Evolutionary conservation across 305 asterid species (phyloP), one percentile per base, ranked within the genome.

Genomic region (Vinca major): DNA sequence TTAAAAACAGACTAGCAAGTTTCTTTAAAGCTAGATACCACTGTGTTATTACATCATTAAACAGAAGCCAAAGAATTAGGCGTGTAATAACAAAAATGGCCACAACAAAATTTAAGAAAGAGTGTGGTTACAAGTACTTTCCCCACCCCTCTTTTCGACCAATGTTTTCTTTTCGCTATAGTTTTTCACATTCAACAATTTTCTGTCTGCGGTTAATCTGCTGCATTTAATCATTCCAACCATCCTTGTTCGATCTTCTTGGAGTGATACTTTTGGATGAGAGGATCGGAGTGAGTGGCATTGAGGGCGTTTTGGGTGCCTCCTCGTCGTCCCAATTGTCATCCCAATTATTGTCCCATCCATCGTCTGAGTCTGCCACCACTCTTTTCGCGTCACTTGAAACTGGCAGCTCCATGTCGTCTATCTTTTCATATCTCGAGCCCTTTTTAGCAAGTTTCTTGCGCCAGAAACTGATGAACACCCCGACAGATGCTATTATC

Each of bases 281-380:
- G 63, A 78, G 66, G 74, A 84, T 89, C 2, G 95, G 90, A 73
- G 91, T 86, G 66, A 85, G 64, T 1, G 91, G 96, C 74, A 84
- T 51, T 0, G 88, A 73, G 7, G 89, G 82, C 12, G 88, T 71
- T 26, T 70, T 78, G 16, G 88, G 87, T 6, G 93, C 91, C 76
- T 91, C 98, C 73, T 85, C 96, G 9, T 91, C 98, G 9, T 91
- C 96, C 96, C 98, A 89, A 71, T 62, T 77, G 40, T 89, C 98
- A 61, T 82, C 92, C 98, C 98, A 91, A 49, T 75, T 85, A 49
- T 88, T 80, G 62, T 88, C 92, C 96, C 96, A 88, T 36, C 88
- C 87, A 75, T 91, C 85, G 12, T 77, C 83, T 67, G 80, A 82
- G 71, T 70, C 74, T 0, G 79, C 12, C 66, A 66, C 82, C 66